Conservation (phyloP, 306 rosid genomes). For the Trichosanthes cucumerina region DNA sequence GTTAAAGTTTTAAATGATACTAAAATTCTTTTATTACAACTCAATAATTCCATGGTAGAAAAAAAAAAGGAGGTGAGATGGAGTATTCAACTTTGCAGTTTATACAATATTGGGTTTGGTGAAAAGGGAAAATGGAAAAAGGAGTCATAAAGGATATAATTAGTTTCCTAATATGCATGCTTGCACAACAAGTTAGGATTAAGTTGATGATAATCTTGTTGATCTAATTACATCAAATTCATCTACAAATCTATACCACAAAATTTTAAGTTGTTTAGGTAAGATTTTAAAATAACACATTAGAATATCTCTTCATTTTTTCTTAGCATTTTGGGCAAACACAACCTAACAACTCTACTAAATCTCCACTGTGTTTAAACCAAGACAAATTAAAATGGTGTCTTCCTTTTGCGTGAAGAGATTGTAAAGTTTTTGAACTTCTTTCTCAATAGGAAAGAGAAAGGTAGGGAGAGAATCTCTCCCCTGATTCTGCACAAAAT, state of each 20-base stretch:
- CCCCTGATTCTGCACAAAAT: neutral
- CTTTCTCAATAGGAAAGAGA: neutral
- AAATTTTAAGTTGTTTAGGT: neutral
- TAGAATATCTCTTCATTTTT: neutral
- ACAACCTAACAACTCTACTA: neutral
- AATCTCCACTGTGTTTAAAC: neutral
- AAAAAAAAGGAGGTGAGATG: neutral
- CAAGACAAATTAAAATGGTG: neutral
- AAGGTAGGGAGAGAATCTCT: neutral
- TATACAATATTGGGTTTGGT: neutral
- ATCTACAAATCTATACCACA: neutral
- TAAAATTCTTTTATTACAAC: neutral
- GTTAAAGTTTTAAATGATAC: neutral
- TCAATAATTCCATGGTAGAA: neutral
- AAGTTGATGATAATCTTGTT: neutral
- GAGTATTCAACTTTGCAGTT: conserved; percentile 1
- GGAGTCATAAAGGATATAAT: neutral
- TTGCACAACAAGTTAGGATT: neutral
- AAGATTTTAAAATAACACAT: neutral
- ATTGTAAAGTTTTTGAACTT: neutral
- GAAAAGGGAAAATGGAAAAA: neutral
- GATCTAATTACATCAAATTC: neutral
- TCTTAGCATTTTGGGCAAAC: neutral
- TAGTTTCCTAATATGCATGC: conserved; percentile 3
- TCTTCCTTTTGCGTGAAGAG: neutral